These are phyloP conservation scores for Inga laurina DNA, from an alignment of 306 rosid genomes.

Conservation along the genomic window DNA sequence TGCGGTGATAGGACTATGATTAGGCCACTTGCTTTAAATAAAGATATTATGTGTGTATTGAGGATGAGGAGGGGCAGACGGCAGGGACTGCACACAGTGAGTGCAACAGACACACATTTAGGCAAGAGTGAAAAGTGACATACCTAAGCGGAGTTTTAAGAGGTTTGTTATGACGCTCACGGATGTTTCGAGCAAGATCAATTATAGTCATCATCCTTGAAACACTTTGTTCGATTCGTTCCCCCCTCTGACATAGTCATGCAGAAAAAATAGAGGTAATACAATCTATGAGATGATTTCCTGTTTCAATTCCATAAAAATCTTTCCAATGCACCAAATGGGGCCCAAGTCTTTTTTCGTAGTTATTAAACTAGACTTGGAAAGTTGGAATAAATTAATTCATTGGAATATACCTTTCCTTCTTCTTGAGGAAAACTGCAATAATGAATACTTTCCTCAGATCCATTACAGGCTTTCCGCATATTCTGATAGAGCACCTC, in stretches of 20 bases:
- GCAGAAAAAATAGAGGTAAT: slow-evolving; percentile 20
- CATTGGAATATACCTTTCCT: slow-evolving; percentile 66
- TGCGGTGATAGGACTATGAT: slow-evolving; percentile 30
- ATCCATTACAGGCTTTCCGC: slow-evolving; percentile 69
- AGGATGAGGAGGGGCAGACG: not conserved
- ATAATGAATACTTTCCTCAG: slow-evolving; percentile 85
- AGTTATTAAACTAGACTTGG: no score
- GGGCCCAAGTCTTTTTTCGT: not conserved
- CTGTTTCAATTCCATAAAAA: not conserved
- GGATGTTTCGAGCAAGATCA: slow-evolving; percentile 94
- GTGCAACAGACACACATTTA: not conserved
- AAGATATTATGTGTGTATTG: not conserved
- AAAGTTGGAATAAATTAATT: not conserved
- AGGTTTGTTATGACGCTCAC: slow-evolving; percentile 94
- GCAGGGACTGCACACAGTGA: not conserved
- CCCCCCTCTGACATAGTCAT: slow-evolving; percentile 62
- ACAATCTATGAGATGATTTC: slow-evolving; percentile 20
- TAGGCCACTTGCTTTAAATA: slow-evolving; percentile 5
- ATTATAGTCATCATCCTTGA: slow-evolving; percentile 90
- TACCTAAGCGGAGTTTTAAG: slow-evolving; percentile 94
- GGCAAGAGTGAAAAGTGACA: slow-evolving; percentile 17
- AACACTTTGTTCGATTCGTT: slow-evolving; percentile 88
- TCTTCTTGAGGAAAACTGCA: slow-evolving; percentile 81
- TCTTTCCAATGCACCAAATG: not conserved
- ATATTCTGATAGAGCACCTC: slow-evolving; percentile 93